These are phyloP conservation scores for Claviceps humidiphila DNA, from an alignment of 2,329 filamentous ascomycete genomes.

Conservation along the genomic window DNA sequence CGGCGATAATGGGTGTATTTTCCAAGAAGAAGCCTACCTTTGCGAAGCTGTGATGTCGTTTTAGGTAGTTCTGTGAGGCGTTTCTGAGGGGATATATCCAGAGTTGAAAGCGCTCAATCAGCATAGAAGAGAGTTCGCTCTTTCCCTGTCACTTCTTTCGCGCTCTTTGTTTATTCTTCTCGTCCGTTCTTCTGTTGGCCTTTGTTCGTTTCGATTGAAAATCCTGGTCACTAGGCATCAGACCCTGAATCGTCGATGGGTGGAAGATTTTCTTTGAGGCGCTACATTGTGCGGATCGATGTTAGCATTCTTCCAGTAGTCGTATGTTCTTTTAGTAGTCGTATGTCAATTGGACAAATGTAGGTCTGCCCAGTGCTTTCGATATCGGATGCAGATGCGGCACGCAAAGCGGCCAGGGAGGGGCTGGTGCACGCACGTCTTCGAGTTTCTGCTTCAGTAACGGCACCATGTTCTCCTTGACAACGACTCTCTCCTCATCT, in stretches of 20 bases:
- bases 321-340: not conserved
- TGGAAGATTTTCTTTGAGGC: conserved; percentile 38
- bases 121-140: not conserved
- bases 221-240: conserved; percentile 18
- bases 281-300: conserved; percentile 18
- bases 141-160: not conserved
- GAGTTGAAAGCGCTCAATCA: not conserved
- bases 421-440: conserved; percentile 33
- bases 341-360: too few relatives aligned
- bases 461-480: conserved; percentile 60
- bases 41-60: conserved; percentile 56
- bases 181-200: not conserved
- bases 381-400: too few relatives aligned
- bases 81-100: not conserved
- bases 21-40: conserved; percentile 71
- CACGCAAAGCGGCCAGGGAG: too few relatives aligned
- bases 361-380: too few relatives aligned
- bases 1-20: conserved; percentile 62
- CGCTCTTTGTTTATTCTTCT: not conserved
- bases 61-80: not conserved
- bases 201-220: not conserved
- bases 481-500: conserved; percentile 61
- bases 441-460: conserved; percentile 57
- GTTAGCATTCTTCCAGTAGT: not conserved
- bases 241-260: conserved; percentile 39